Evolutionary conservation across 306 rosid genomes (phyloP).

Genomic region (Rosa multiflora): DNA sequence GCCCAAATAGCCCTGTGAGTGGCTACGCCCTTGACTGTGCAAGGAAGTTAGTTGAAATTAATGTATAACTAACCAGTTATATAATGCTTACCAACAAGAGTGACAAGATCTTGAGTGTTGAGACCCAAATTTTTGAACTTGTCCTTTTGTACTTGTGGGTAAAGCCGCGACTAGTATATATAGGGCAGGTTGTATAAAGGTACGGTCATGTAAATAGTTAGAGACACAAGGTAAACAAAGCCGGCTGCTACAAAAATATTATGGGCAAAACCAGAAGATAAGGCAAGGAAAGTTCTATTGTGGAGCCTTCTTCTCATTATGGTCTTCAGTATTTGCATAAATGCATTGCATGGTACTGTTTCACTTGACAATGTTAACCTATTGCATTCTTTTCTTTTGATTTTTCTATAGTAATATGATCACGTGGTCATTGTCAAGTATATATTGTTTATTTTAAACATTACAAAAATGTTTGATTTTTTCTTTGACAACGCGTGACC

Average conservation of each 20-base stretch:
- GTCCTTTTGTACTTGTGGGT: not conserved
- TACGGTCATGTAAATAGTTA: not conserved
- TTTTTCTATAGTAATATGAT: no score
- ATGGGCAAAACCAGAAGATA: not conserved
- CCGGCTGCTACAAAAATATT: not conserved
- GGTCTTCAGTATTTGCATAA: not conserved
- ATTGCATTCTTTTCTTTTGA: no score
- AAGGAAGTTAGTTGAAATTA: not conserved
- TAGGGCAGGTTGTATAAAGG: no score
- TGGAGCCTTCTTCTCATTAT: not conserved
- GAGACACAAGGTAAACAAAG: not conserved
- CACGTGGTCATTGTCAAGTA: not conserved
- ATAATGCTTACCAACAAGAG: conserved; percentile 13
- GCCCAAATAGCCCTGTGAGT: no score
- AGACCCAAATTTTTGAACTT: conserved; percentile 9
- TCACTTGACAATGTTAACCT: not conserved
- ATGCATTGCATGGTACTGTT: not conserved
- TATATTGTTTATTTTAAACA: not conserved
- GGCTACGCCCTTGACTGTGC: no score
- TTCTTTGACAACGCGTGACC: not conserved
- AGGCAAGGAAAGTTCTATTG: not conserved
- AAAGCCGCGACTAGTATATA: not conserved
- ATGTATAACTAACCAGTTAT: not conserved
- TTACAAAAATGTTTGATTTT: not conserved
- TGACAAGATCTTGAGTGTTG: conserved; percentile 19